Evolutionary conservation across 768 basidiomycete species (phyloP).

Genomic region (Boletus subcaerulescens): DNA sequence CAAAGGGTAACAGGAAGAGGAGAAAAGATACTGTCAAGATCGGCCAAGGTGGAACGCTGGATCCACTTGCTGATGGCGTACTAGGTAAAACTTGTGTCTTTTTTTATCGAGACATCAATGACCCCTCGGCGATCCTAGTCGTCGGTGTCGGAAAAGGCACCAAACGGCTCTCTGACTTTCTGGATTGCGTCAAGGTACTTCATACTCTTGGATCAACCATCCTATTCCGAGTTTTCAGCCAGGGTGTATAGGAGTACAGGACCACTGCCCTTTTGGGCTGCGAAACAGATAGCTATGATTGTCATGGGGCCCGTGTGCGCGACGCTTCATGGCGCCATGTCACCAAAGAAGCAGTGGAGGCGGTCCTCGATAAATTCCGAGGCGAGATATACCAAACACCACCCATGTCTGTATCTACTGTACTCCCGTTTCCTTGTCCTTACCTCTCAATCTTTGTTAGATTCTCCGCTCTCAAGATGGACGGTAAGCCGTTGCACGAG

Average conservation of each 20-base stretch:
- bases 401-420: conserved; percentile 64
- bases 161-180: conserved; percentile 77
- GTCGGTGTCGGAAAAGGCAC: conserved; percentile 89
- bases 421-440: neutral
- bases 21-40: conserved; percentile 62
- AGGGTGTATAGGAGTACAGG: conserved; percentile 69
- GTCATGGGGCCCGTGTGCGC: conserved; percentile 79
- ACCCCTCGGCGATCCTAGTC: conserved; percentile 45
- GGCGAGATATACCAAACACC: conserved; percentile 90
- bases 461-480: conserved; percentile 98
- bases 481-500: conserved; percentile 91
- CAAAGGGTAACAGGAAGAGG: conserved; percentile 41
- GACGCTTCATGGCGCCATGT: conserved; percentile 81
- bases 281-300: conserved; percentile 93
- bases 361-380: conserved; percentile 65
- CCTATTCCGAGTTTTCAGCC: conserved; percentile 16
- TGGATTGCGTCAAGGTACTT: conserved; percentile 84
- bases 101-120: neutral
- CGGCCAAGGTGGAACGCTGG: conserved; percentile 92
- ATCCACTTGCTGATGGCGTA: conserved; percentile 95
- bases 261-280: conserved; percentile 91
- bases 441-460: conserved; percentile 39
- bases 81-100: conserved; percentile 53
- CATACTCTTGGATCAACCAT: neutral
- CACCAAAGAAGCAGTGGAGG: conserved; percentile 72